Evolutionary conservation across 768 basidiomycete species (phyloP), one percentile per base, ranked within the genome.

Genomic region (Tulasnella calospora): DNA sequence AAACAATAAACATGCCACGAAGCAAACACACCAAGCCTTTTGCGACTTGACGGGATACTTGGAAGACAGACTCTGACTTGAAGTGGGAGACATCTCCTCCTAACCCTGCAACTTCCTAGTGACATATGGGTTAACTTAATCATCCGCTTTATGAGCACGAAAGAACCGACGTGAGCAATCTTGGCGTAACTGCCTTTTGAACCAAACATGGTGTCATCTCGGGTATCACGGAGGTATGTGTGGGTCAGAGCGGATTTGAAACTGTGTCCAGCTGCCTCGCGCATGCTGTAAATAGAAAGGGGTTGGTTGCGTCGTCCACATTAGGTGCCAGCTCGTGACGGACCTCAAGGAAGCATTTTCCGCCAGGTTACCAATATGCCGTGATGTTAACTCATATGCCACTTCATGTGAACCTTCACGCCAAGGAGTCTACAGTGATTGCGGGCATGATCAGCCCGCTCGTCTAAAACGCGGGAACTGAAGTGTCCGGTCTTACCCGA

Each of bases 171-270:
- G 80, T 84, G 90, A 73, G 85, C 88, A 17, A 92, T 73, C 80
- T 92, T 93, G 36, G 88, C 82, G 81, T 91, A 90, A 8, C 86
- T 83, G 0, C 95, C 95, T 4, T 86, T 69, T 82, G 91, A 90
- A 4, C 90, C 90, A 35, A 88, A 85, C 77, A 92, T 88, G 4
- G 84, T 82, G 73, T 93, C 91, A 82, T 95, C 90, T 10, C 95
- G 88, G 3, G 91, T 93, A 83, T 98, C 94, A 21, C 88, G 85
- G 2, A 88, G 85, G 84, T 89, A 94, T 0, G 90, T 90, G 82
- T 99, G 94, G 17, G 91, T 91, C 1, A 99, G 67, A 0, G 95
- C 89, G 0, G 95, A 95, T 84, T 99, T 99, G 79, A 90, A 83
- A 0, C 91, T 89, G 33, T 90, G 89, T 0, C 95, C 94, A 0